These are phyloP conservation scores for Suillus alpinus DNA, from an alignment of 768 basidiomycete genomes.

Conservation along the genomic window DNA sequence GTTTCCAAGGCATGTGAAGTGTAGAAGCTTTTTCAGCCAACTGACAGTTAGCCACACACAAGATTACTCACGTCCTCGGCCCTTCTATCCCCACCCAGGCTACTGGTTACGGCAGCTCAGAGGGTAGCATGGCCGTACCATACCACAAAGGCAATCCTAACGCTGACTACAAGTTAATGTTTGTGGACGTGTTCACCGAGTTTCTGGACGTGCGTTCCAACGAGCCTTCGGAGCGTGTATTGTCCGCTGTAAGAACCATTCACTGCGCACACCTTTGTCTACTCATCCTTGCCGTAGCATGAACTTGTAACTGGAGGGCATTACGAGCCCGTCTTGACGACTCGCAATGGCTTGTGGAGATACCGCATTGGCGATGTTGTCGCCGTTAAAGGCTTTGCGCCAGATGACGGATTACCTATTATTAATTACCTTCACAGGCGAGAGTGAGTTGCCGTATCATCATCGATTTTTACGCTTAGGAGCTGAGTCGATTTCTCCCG, in stretches of 20 bases:
- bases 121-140: not conserved
- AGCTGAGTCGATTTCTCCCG: not conserved
- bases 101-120: not conserved
- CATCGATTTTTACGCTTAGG: not conserved
- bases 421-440: not conserved
- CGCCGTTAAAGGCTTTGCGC: conserved; percentile 9
- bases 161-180: not conserved
- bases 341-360: conserved; percentile 12
- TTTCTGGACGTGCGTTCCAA: not conserved
- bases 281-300: not conserved
- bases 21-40: not conserved
- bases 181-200: not conserved
- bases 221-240: not conserved
- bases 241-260: not conserved
- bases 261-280: not conserved
- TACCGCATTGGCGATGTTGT: conserved; percentile 9
- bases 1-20: conserved; percentile 1
- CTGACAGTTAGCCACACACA: not conserved
- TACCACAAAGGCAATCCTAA: not conserved
- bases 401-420: conserved; percentile 9
- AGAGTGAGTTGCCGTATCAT: not conserved
- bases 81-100: conserved; percentile 5
- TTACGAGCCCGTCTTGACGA: conserved; percentile 10
- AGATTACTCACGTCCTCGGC: conserved; percentile 6
- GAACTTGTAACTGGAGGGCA: conserved; percentile 4